Evolutionary conservation across 495 filamentous ascomycete species (phyloP).

Genomic region (Polyplosphaeria fusca): DNA sequence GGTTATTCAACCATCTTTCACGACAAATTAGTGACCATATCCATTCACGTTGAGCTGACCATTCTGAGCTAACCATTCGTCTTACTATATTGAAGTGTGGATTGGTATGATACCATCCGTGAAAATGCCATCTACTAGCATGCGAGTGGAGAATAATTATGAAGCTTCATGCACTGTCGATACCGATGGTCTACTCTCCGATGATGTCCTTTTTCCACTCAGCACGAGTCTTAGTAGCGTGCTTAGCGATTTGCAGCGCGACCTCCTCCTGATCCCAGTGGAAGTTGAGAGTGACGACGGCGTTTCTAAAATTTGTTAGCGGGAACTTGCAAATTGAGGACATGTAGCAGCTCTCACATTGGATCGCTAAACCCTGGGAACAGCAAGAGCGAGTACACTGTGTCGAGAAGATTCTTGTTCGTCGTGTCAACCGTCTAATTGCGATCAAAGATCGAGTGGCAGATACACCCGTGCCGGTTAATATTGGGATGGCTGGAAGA

Average conservation of each 20-base stretch:
- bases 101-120: too few relatives aligned
- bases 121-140: too few relatives aligned
- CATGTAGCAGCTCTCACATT: conserved; percentile 16
- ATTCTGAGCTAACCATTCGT: too few relatives aligned
- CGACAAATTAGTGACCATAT: too few relatives aligned
- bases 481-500: conserved; percentile 93
- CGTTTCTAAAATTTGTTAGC: too few relatives aligned
- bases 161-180: too few relatives aligned
- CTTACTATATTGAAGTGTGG: too few relatives aligned
- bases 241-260: conserved; percentile 27
- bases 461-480: conserved; percentile 88
- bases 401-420: conserved; percentile 18
- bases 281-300: conserved; percentile 36
- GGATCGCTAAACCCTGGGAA: conserved; percentile 35
- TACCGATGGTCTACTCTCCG: too few relatives aligned
- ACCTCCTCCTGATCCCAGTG: conserved; percentile 39
- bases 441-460: conserved; percentile 43
- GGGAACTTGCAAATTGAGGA: too few relatives aligned
- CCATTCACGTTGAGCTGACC: too few relatives aligned
- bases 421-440: conserved; percentile 31
- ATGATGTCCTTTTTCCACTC: conserved; percentile 33
- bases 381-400: conserved; percentile 35
- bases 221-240: conserved; percentile 34
- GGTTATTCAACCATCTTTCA: too few relatives aligned
- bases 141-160: too few relatives aligned